Evolutionary conservation across 306 rosid genomes (phyloP), one percentile per base, ranked within the genome.

Genomic region (Gynostemma pentaphyllum): DNA sequence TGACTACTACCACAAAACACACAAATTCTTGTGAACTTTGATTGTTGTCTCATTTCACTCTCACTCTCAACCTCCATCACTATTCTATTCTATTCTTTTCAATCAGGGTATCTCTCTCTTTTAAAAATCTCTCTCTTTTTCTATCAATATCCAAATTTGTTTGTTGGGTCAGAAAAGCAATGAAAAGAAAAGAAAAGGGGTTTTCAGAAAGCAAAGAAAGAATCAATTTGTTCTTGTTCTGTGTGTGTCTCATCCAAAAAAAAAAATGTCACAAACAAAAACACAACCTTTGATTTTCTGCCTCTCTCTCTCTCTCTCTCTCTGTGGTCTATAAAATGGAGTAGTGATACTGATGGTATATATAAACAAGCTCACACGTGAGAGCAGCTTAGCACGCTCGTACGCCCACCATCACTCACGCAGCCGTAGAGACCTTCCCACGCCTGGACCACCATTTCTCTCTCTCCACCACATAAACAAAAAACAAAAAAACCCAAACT

Each of bases 1-100:
- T 83, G 98, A 77, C 98, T 92, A 79, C 98, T 92, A 8, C 98
- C 98, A 82, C 98, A 92, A 69, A 92, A 92, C 9, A 92, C 96
- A 83, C 98, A 92, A 74, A 92, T 86, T 70, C 96, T 92, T 68
- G 79, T 75, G 73, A 92, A 92, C 90, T 74, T 92, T 28, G 98
- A 92, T 37, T 62, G 81, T 37, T 62, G 81, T 75, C 63, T 80
- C 70, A 62, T 84, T 74, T 85, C 97, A 81, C 73, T 72, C 60
- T 85, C 97, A 81, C 73, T 72, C 60, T 69, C 77, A 39, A 81
- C 72, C 72, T 84, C 92, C 96, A 87, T 90, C 72, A 41, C 62
- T 30, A 69, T 72, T 77, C n/a, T n/a, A n/a, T n/a, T n/a, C n/a
- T n/a, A n/a, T n/a, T n/a, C n/a, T n/a, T n/a, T n/a, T n/a, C n/a